Evolutionary conservation across 495 filamentous ascomycete species (phyloP), one percentile per base, ranked within the genome.

Genomic region (Podospora tetraspora): DNA sequence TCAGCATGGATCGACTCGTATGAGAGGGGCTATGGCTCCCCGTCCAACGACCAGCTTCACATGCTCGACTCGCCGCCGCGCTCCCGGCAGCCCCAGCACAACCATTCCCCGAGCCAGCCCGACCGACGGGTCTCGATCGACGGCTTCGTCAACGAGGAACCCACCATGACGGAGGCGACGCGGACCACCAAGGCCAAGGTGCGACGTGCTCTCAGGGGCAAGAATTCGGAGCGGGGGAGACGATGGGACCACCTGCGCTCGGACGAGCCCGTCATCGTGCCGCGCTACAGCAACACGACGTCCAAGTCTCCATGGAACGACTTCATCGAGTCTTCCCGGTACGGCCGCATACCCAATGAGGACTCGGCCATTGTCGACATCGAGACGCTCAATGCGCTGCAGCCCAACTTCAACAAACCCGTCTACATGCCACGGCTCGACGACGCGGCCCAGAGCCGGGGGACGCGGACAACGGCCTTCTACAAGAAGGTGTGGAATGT

Each of bases 51-150:
- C 63, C 73, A 76, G 34, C 66, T 73, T 10, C 69, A 72, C 37
- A 67, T 71, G 2, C 70, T 76, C 10, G 67, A 69, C 52, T 32
- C 67, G 7, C 76, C 77, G n/a, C 88, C 80, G 34, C 84, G 79
- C 56, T 81, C 86, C 19, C 73, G 85, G 24, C 79, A 85, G 19
- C 82, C 89, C 21, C 88, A 89, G 23, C 88, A 89, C 76, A 87
- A 90, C 68, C 79, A 84, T 72, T 79, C 79, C 5, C 86, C 88
- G 9, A 75, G 82, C 70, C 30, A 70, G 60, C 77, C 74, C 71
- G 75, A 74, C 71, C 79, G 83, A 59, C 78, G 83, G 59, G 76
- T 85, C 7, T 87, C 84, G 0, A 78, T 79, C 59, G 84, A 87
- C 76, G 84, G 84, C n/a, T 87, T 76, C 64, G 76, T 86, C 7